Evolutionary conservation across 306 rosid species (phyloP).

Genomic region (Echinosophora koreensis): DNA sequence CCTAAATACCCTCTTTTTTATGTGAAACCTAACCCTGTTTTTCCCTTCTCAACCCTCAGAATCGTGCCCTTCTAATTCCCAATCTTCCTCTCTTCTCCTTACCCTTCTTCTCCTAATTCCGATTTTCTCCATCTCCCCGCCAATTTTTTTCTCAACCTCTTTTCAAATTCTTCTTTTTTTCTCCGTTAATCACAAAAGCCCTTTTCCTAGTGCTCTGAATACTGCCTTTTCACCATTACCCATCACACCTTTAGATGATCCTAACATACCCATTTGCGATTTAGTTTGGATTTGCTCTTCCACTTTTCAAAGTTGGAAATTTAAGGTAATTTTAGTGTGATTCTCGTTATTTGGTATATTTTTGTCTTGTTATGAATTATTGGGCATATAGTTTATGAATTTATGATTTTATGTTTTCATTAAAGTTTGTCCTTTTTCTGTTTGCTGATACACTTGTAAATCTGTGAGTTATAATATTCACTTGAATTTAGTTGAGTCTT

Average conservation of each 20-base stretch:
- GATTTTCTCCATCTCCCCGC: slow-evolving; percentile 92
- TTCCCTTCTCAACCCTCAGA: slow-evolving; percentile 87
- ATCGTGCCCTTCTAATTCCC: slow-evolving; percentile 75
- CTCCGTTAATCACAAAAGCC: background rate
- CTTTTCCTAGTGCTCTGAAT: no score
- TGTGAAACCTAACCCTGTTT: slow-evolving; percentile 59
- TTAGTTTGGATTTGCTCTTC: no score
- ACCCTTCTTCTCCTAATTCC: slow-evolving; percentile 70
- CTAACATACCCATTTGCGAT: slow-evolving; percentile 16
- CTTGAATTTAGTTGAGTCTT: slow-evolving; percentile 10
- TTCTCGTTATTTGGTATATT: background rate
- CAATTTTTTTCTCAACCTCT: slow-evolving; percentile 54
- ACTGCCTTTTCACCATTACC: slow-evolving; percentile 10
- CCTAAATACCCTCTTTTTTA: slow-evolving; percentile 86
- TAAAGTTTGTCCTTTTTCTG: background rate
- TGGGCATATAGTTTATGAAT: background rate
- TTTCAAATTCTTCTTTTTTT: slow-evolving; percentile 58
- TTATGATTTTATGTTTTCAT: slow-evolving; percentile 29
- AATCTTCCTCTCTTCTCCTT: slow-evolving; percentile 74
- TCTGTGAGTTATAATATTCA: background rate
- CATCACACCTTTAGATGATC: slow-evolving; percentile 28
- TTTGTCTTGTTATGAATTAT: no score
- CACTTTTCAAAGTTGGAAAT: slow-evolving; percentile 1
- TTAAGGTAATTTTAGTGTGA: slow-evolving; percentile 35
- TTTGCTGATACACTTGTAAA: background rate